Percentiles rank a stretch among this genome's conserved stretches.
Conservation (phyloP, 2,329 filamentous ascomycete genomes). For the Colletotrichum tropicale region DNA sequence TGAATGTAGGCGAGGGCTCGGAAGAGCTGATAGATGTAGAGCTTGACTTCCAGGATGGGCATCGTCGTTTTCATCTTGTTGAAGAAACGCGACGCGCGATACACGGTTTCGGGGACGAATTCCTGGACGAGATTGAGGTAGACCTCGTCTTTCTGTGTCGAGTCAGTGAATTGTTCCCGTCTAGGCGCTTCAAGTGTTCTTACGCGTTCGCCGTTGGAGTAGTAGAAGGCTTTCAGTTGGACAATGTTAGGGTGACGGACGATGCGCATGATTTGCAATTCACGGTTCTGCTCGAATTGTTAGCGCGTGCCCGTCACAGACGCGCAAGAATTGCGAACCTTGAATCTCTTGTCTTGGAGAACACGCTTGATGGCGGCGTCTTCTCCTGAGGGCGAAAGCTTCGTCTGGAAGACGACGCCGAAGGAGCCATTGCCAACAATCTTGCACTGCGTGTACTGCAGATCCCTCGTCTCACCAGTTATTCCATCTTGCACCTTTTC, state of each 20-base stretch:
- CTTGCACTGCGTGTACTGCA: constrained; percentile 99
- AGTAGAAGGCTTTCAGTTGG: constrained; percentile 98
- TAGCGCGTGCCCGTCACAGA: neutral
- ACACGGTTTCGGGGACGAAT: constrained; percentile 97
- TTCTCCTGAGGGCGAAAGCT: constrained; percentile 95
- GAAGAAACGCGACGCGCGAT: constrained; percentile 97
- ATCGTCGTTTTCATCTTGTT: constrained; percentile 99
- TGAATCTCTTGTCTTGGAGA: constrained; percentile 99
- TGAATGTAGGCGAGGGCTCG: constrained; percentile 98
- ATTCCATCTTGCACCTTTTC: constrained; percentile 99
- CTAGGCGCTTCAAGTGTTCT: constrained; percentile 28
- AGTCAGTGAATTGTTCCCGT: neutral
- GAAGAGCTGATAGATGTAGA: constrained; percentile 99
- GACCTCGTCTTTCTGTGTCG: constrained; percentile 87
- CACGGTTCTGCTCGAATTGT: constrained; percentile 75
- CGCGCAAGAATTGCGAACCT: constrained; percentile 61
- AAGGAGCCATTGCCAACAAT: constrained; percentile 99
- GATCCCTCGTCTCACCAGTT: constrained; percentile 93
- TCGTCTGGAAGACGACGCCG: constrained; percentile 98
- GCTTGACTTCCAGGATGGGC: constrained; percentile 98
- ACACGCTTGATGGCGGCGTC: constrained; percentile 99
- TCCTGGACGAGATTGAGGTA: constrained; percentile 98
- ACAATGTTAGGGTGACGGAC: constrained; percentile 99
- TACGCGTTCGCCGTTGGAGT: constrained; percentile 98
- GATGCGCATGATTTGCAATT: constrained; percentile 99